A percentile compares a stretch with the other conserved stretches of the same genome.
Conservation (phyloP, 2,329 filamentous ascomycete genomes). For the Orbilia brochopaga region DNA sequence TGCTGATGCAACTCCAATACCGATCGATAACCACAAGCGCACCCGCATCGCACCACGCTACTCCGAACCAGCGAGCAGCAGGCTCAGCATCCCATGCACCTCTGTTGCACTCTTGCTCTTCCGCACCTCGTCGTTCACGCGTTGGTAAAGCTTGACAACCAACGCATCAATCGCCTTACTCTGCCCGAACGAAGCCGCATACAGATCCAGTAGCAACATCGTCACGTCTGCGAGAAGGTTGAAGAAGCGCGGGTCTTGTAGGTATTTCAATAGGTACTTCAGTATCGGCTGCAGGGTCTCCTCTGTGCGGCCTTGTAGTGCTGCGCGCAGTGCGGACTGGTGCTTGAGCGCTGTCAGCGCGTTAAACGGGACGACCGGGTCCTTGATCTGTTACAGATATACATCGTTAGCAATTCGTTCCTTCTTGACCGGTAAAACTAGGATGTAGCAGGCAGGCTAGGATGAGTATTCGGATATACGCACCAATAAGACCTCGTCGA, state of each 20-base stretch:
- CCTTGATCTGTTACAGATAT: constrained; percentile 44
- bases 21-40: constrained; percentile 1
- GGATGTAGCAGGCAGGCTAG: constrained; percentile 1
- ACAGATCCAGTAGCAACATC: constrained; percentile 78
- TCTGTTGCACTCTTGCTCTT: constrained; percentile 80
- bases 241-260: constrained; percentile 82
- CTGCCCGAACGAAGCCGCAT: constrained; percentile 77
- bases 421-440: not conserved
- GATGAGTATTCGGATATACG: not conserved
- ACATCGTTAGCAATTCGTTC: not conserved
- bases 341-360: constrained; percentile 84
- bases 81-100: constrained; percentile 86
- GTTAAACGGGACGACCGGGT: constrained; percentile 65
- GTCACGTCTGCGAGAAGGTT: constrained; percentile 81
- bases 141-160: constrained; percentile 71
- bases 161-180: constrained; percentile 74
- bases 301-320: constrained; percentile 81
- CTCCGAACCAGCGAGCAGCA: constrained; percentile 65
- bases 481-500: constrained; percentile 73
- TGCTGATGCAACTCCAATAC: constrained; percentile 1
- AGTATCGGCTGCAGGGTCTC: constrained; percentile 79
- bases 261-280: constrained; percentile 79
- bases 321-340: constrained; percentile 79
- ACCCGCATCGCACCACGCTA: constrained; percentile 2
- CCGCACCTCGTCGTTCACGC: constrained; percentile 79